Evolutionary conservation across 2,329 filamentous ascomycete species (phyloP).

Genomic region (Rhexocercosporidium sp.): DNA sequence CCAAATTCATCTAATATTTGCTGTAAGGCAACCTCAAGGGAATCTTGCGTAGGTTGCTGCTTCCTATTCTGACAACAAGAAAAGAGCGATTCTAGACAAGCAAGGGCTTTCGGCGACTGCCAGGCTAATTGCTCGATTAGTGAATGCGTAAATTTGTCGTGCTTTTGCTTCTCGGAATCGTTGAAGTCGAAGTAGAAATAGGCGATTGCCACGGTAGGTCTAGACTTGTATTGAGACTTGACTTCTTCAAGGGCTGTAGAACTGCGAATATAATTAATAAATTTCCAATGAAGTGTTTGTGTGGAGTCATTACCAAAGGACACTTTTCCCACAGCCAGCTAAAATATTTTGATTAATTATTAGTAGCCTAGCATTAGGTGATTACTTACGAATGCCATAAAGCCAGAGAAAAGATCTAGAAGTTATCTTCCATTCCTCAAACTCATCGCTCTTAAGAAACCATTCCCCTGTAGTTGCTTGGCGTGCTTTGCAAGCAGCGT

Average conservation of each 20-base stretch:
- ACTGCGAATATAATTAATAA: slow-evolving; percentile 17
- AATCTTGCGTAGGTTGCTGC: background rate
- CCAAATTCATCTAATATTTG: background rate
- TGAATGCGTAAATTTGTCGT: slow-evolving; percentile 12
- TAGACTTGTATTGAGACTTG: slow-evolving; percentile 19
- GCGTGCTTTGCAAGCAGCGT: slow-evolving; percentile 34
- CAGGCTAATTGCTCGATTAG: slow-evolving; percentile 14
- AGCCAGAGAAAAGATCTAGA: too few species aligned
- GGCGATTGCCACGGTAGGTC: slow-evolving; percentile 29
- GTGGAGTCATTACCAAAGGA: slow-evolving; percentile 16
- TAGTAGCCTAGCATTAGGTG: slow-evolving; percentile 5
- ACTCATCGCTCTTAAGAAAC: too few species aligned
- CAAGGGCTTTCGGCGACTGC: slow-evolving; percentile 11
- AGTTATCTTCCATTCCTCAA: too few species aligned
- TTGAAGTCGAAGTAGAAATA: slow-evolving; percentile 50
- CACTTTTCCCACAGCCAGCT: slow-evolving; percentile 48
- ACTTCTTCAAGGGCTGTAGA: slow-evolving; percentile 27
- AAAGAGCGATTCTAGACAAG: slow-evolving; percentile 8
- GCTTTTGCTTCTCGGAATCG: slow-evolving; percentile 37
- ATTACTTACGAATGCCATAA: slow-evolving; percentile 33
- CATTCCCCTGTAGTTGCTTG: too few species aligned
- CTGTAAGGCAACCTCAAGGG: slow-evolving; percentile 6
- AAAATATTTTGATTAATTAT: slow-evolving; percentile 18
- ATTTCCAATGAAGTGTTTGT: background rate
- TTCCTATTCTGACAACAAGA: background rate